Conservation (phyloP, 768 basidiomycete genomes). For the Lactarius vividus region DNA sequence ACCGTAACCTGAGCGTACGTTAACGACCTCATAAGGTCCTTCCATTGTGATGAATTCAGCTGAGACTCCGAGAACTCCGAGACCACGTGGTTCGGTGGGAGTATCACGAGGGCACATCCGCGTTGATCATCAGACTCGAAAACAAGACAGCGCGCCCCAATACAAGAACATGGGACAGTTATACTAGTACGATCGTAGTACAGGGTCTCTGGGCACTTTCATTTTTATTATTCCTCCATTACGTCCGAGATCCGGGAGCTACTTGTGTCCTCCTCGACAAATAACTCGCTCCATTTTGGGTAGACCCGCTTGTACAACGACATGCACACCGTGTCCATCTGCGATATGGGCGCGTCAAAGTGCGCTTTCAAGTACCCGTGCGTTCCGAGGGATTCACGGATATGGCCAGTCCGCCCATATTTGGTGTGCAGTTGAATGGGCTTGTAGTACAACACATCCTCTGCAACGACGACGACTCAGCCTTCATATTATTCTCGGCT, state of each 20-base stretch:
- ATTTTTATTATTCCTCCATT: slow-evolving; percentile 30
- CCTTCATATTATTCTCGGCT: slow-evolving; percentile 7
- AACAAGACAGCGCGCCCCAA: not conserved
- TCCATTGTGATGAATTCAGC: not conserved
- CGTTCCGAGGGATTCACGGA: slow-evolving; percentile 88
- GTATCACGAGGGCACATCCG: not conserved
- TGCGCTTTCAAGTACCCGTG: slow-evolving; percentile 97
- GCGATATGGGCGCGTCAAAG: slow-evolving; percentile 88
- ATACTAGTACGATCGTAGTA: not conserved
- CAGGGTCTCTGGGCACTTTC: not conserved
- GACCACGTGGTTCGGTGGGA: not conserved
- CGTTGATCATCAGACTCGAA: not conserved
- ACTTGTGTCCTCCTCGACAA: slow-evolving; percentile 33
- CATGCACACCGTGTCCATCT: slow-evolving; percentile 98
- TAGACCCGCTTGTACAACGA: slow-evolving; percentile 92
- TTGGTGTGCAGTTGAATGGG: slow-evolving; percentile 94
- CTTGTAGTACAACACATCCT: slow-evolving; percentile 90
- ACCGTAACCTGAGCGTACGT: not conserved
- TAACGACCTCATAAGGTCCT: not conserved
- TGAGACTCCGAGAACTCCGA: not conserved
- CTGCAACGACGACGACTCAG: slow-evolving; percentile 34
- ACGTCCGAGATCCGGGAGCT: slow-evolving; percentile 23
- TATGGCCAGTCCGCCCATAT: slow-evolving; percentile 84
- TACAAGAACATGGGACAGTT: not conserved
- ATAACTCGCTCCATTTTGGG: slow-evolving; percentile 77